Evolutionary conservation across 225 moss, liverwort and hornwort species (phyloP).

Genomic region (Climacium dendroides): DNA sequence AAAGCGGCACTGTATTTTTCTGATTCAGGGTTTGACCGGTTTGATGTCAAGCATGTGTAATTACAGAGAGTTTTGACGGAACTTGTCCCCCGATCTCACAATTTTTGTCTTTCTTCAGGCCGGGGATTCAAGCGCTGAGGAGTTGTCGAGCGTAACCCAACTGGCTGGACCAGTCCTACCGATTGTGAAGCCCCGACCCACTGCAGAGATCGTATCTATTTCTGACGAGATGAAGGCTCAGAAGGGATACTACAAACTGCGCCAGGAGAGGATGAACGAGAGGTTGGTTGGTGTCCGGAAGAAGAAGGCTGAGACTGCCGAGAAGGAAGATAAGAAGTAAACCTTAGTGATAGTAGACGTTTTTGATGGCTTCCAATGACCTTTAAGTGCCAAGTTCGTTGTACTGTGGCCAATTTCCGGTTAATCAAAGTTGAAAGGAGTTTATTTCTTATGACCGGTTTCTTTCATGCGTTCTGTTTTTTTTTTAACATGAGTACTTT

Average conservation of each 20-base stretch:
- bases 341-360: background rate
- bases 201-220: slow-evolving; percentile 49
- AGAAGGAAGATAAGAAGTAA: slow-evolving; percentile 80
- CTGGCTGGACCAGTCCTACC: slow-evolving; percentile 41
- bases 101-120: background rate
- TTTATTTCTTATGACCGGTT: background rate
- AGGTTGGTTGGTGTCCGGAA: slow-evolving; percentile 58
- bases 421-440: background rate
- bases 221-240: slow-evolving; percentile 46
- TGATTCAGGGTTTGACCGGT: too few relatives aligned
- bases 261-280: slow-evolving; percentile 51
- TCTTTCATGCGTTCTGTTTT: background rate
- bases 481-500: background rate
- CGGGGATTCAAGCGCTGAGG: slow-evolving; percentile 50
- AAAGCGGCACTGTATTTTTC: too few relatives aligned
- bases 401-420: background rate
- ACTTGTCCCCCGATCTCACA: background rate
- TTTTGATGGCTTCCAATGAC: background rate
- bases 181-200: slow-evolving; percentile 39
- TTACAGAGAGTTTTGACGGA: background rate
- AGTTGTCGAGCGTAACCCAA: slow-evolving; percentile 54
- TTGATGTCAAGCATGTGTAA: background rate
- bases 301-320: slow-evolving; percentile 50
- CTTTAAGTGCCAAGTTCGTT: background rate
- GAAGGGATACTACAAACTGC: slow-evolving; percentile 53